Evolutionary conservation across 345 rosid genomes (phyloP).

Genomic region (Odontarrhena argentea): DNA sequence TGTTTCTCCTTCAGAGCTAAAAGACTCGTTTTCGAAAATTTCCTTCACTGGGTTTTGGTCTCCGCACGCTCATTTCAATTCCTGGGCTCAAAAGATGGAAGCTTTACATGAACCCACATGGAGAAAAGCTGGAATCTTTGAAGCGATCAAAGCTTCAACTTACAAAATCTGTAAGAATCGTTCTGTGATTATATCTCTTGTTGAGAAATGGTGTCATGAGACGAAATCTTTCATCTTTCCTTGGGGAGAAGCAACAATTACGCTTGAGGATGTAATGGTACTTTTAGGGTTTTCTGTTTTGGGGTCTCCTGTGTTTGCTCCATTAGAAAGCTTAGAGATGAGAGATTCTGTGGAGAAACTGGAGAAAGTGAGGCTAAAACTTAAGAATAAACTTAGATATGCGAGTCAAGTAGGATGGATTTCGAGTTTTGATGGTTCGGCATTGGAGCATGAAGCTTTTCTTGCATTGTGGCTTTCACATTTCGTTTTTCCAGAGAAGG

Average conservation of each 20-base stretch:
- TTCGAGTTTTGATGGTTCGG: conserved; percentile 36
- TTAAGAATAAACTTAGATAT: neutral
- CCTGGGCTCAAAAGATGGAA: conserved; percentile 49
- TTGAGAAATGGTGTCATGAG: conserved; percentile 50
- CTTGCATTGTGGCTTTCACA: conserved; percentile 46
- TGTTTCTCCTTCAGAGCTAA: conserved; percentile 9
- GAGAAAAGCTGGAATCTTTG: conserved; percentile 52
- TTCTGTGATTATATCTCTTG: conserved; percentile 37
- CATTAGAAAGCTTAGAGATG: conserved; percentile 25
- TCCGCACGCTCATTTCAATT: conserved; percentile 33
- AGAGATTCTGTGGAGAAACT: neutral
- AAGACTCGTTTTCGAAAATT: conserved; percentile 25
- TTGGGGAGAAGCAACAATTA: conserved; percentile 61
- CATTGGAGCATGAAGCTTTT: conserved; percentile 52
- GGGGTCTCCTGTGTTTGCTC: conserved; percentile 43
- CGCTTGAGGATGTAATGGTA: conserved; percentile 51
- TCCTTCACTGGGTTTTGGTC: conserved; percentile 34
- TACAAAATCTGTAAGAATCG: conserved; percentile 18
- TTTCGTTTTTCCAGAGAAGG: conserved; percentile 31
- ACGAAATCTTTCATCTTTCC: conserved; percentile 53
- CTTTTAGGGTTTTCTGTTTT: conserved; percentile 49
- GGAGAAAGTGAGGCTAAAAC: neutral
- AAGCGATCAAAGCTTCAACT: conserved; percentile 47
- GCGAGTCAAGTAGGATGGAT: conserved; percentile 31
- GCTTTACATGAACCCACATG: conserved; percentile 37